Percentiles rank a stretch among this genome's conserved stretches.
These are phyloP conservation scores for Colletotrichum horii DNA, from an alignment of 2,329 filamentous ascomycete genomes.

Conservation along the genomic window DNA sequence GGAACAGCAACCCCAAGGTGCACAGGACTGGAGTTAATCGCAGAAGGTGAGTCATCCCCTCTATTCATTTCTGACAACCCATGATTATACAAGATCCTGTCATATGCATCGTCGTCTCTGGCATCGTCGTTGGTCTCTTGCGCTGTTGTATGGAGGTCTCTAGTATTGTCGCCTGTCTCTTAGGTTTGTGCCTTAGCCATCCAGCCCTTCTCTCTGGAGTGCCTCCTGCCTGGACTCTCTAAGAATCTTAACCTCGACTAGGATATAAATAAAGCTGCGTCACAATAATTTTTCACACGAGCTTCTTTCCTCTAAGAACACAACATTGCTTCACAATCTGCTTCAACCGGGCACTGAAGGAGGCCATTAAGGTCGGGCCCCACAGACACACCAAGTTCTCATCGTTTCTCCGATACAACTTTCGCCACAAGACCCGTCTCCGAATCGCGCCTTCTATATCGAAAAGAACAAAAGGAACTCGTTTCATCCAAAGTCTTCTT, in stretches of 20 bases:
- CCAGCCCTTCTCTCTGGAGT: neutral
- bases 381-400: neutral
- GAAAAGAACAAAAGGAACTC: neutral
- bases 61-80: accelerated
- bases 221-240: neutral
- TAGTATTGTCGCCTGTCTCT: neutral
- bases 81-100: neutral
- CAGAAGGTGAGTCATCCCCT: neutral
- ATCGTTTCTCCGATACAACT: accelerated
- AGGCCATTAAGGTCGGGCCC: neutral
- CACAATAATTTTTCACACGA: neutral
- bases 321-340: neutral
- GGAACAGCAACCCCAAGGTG: neutral
- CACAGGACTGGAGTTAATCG: too few species aligned
- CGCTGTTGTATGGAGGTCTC: neutral
- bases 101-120: neutral
- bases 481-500: neutral
- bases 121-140: neutral
- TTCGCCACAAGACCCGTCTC: neutral
- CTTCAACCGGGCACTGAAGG: neutral
- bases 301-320: neutral
- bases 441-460: neutral
- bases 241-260: accelerated
- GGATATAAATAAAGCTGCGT: neutral
- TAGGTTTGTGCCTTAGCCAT: neutral